Base-by-base conservation (phyloP, 257 asterid genomes). In the Penstemon davidsonii region DNA sequence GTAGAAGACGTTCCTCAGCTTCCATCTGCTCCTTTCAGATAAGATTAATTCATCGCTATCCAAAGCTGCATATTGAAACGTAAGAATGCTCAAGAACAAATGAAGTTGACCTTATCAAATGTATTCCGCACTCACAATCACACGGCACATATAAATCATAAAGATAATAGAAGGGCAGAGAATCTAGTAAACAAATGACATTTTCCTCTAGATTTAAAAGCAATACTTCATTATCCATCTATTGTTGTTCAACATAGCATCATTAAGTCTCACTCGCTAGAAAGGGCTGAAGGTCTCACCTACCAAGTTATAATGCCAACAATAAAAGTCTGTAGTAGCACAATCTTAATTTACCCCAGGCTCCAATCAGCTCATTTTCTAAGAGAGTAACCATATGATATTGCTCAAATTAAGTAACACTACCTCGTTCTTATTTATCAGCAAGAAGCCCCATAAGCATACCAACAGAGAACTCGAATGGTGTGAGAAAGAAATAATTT, bases 1-100 rank as follows among this genome's bases (percentile, higher is more conserved):
- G 18, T 15, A 15, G 18, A 15, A 15, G 18, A 15, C 18, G 18
- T 15, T 15, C 18, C 18, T 15, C 18, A 15, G 18, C 18, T 15
- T 15, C 18, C 18, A 15, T 15, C 18, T 15, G 18, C 18, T 15
- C 18, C 18, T 15, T 15, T 15, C 18, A 15, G 18, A 15, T 15
- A 15, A 15, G 18, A 15, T 15, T 15, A 15, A 15, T 15, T 15
- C 18, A 15, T 15, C 18, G 18, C 18, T 15, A 15, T 15, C 18
- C 18, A 15, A 15, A 15, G 18, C n/a, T n/a, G 96, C 88, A 86
- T 18, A 72, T 78, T 68, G 57, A 45, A 79, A 80, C 81, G 80
- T 67, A 66, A 72, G 64, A 76, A 77, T 56, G 71, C 78, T 74
- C 74, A 77, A 77, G 43, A 59, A 68, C 67, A 37, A 44, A 62